Percentiles rank a stretch among this genome's conserved stretches.
Conservation (phyloP, 2,329 filamentous ascomycete species). For the Epichloe coenophiala region DNA sequence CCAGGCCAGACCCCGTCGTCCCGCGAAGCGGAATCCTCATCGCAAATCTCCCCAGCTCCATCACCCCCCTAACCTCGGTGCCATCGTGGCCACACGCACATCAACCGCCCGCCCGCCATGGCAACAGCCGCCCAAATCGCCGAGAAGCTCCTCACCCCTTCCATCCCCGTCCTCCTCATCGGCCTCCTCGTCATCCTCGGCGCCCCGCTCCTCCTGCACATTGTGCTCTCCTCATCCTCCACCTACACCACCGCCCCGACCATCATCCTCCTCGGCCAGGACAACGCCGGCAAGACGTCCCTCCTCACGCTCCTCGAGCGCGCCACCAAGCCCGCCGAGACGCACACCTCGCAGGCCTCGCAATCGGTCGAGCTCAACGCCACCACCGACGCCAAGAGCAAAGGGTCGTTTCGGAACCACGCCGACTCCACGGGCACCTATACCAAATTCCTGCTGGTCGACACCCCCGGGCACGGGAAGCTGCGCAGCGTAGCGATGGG, state of each 20-base stretch:
- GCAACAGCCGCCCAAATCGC: conserved; percentile 26
- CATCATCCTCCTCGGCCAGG: conserved; percentile 69
- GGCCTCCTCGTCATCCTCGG: conserved; percentile 58
- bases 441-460: conserved; percentile 62
- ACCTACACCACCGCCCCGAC: conserved; percentile 57
- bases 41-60: too few relatives aligned
- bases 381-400: conserved; percentile 29
- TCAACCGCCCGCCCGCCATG: conserved; percentile 15
- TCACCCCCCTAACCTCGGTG: too few relatives aligned
- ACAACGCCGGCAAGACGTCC: conserved; percentile 75
- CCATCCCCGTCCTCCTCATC: conserved; percentile 47
- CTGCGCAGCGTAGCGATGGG: conserved; percentile 58
- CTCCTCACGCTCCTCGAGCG: conserved; percentile 63
- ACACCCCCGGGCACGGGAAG: conserved; percentile 90
- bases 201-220: conserved; percentile 66
- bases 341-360: conserved; percentile 41
- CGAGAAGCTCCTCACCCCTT: conserved; percentile 46
- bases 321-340: conserved; percentile 30
- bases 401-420: conserved; percentile 38
- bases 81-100: too few relatives aligned
- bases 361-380: conserved; percentile 42
- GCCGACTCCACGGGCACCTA: conserved; percentile 41
- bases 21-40: too few relatives aligned
- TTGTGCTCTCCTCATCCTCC: conserved; percentile 53
- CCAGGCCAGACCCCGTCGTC: too few relatives aligned